phyloP scores from a whole-genome alignment of 805 yeast species.

The Allodekkera sacchari region DNA sequence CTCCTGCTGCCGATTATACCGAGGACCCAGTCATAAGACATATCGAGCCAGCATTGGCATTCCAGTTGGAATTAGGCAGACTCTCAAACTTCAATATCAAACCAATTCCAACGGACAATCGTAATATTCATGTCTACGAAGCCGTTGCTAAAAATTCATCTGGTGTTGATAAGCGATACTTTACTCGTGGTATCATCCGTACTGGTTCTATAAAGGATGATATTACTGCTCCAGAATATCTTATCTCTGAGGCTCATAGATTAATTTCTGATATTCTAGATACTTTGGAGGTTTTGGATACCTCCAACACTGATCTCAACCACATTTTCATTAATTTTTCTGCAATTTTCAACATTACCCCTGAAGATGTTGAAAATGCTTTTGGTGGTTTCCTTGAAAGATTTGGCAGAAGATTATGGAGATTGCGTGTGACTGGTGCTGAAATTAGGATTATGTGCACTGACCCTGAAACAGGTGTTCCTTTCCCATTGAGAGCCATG shows the following conservation, averaged over 20 bases:
- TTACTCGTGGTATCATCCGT: slow-evolving; percentile 94
- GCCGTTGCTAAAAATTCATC: slow-evolving; percentile 92
- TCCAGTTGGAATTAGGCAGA: slow-evolving; percentile 92
- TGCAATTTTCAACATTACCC: slow-evolving; percentile 88
- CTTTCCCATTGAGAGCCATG: slow-evolving; percentile 94
- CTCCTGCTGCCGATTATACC: slow-evolving; percentile 58
- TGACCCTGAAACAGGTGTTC: slow-evolving; percentile 77
- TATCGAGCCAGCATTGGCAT: slow-evolving; percentile 96
- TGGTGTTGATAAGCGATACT: slow-evolving; percentile 82
- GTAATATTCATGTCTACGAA: slow-evolving; percentile 95
- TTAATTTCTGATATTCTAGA: slow-evolving; percentile 94
- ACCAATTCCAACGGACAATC: slow-evolving; percentile 92
- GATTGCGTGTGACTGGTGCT: slow-evolving; percentile 94
- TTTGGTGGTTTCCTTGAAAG: slow-evolving; percentile 97
- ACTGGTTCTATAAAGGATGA: slow-evolving; percentile 94
- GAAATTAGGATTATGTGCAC: slow-evolving; percentile 95
- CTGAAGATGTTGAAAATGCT: slow-evolving; percentile 94
- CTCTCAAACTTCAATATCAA: slow-evolving; percentile 90
- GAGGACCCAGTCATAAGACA: slow-evolving; percentile 96
- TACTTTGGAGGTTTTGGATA: slow-evolving; percentile 88
- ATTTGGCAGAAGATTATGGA: slow-evolving; percentile 94
- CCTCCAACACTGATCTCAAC: slow-evolving; percentile 90
- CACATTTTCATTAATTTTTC: slow-evolving; percentile 96
- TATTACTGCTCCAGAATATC: slow-evolving; percentile 84
- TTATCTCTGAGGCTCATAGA: slow-evolving; percentile 93